Conservation (phyloP, 2,329 filamentous ascomycete genomes). For the Hypoxylon sp. region DNA sequence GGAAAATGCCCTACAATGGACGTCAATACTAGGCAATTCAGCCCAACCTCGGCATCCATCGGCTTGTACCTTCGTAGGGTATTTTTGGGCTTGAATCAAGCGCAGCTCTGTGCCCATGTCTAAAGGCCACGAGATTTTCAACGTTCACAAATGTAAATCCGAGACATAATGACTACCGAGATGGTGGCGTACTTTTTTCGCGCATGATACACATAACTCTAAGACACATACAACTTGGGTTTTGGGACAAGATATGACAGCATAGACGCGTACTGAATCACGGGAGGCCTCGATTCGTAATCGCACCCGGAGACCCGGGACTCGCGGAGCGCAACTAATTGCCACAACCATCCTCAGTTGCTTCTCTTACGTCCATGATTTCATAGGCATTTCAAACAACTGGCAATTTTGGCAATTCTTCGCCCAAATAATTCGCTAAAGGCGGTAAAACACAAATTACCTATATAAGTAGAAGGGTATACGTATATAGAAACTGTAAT, state of each 20-base stretch:
- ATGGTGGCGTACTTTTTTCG: slow-evolving; percentile 33
- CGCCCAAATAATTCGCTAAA: neutral
- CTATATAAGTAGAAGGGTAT: slow-evolving; percentile 9
- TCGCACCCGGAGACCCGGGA: slow-evolving; percentile 10
- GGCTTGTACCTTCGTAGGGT: slow-evolving; percentile 15
- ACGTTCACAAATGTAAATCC: slow-evolving; percentile 26
- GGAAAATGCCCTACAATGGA: neutral
- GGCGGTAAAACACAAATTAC: slow-evolving; percentile 4
- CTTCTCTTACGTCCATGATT: slow-evolving; percentile 14
- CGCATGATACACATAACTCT: slow-evolving; percentile 29
- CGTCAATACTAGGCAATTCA: neutral
- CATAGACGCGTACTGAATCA: slow-evolving; percentile 23
- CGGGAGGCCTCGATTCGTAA: slow-evolving; percentile 25
- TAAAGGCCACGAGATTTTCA: slow-evolving; percentile 28
- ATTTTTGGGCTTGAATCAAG: slow-evolving; percentile 16
- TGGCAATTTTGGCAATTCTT: slow-evolving; percentile 14
- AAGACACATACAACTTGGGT: slow-evolving; percentile 27
- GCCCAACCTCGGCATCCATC: slow-evolving; percentile 18
- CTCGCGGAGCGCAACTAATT: slow-evolving; percentile 17
- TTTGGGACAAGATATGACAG: slow-evolving; percentile 31
- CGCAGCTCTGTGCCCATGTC: slow-evolving; percentile 15
- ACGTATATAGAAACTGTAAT: slow-evolving; percentile 9
- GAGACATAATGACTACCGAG: slow-evolving; percentile 38
- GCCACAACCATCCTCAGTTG: slow-evolving; percentile 24
- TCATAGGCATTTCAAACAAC: slow-evolving; percentile 13